Conservation (phyloP, 495 filamentous ascomycete species). For the Elasticomyces elasticus region DNA sequence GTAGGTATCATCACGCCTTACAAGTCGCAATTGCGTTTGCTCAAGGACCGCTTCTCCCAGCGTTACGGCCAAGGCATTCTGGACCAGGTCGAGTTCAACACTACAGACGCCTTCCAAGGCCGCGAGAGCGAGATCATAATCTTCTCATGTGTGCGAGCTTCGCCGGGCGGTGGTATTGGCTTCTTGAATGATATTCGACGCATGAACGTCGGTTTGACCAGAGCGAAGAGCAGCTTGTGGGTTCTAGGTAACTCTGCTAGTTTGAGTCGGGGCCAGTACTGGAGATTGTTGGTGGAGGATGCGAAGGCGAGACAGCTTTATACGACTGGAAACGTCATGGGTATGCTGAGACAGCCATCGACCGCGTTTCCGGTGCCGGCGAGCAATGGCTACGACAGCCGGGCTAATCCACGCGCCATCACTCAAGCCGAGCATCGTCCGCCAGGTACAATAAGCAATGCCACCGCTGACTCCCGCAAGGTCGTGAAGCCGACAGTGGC, state of each 20-base stretch:
- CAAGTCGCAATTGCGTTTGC: slow-evolving; percentile 77
- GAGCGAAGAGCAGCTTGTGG: slow-evolving; percentile 91
- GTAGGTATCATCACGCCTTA: slow-evolving; percentile 97
- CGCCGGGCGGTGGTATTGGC: slow-evolving; percentile 79
- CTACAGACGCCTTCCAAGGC: slow-evolving; percentile 95
- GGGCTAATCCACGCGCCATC: too few species aligned
- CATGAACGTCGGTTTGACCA: slow-evolving; percentile 98
- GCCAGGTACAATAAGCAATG: neutral
- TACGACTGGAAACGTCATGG: slow-evolving; percentile 56
- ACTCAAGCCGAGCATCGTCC: neutral
- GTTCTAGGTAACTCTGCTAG: slow-evolving; percentile 85
- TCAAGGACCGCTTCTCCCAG: slow-evolving; percentile 59
- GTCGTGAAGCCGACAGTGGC: neutral
- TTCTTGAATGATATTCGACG: slow-evolving; percentile 96
- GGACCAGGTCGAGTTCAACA: slow-evolving; percentile 86
- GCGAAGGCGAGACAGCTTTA: slow-evolving; percentile 65
- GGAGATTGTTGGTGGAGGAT: slow-evolving; percentile 74
- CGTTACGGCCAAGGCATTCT: slow-evolving; percentile 66
- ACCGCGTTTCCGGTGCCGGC: slow-evolving; percentile 5
- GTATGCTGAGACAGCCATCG: slow-evolving; percentile 42
- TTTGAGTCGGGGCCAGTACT: slow-evolving; percentile 77
- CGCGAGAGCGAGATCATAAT: slow-evolving; percentile 96
- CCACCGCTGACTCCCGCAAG: neutral
- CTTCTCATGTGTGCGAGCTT: slow-evolving; percentile 94
- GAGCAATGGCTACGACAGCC: too few species aligned